Base-by-base conservation (phyloP, 2,329 filamentous ascomycete species). In the Basipetospora chlamydospora region DNA sequence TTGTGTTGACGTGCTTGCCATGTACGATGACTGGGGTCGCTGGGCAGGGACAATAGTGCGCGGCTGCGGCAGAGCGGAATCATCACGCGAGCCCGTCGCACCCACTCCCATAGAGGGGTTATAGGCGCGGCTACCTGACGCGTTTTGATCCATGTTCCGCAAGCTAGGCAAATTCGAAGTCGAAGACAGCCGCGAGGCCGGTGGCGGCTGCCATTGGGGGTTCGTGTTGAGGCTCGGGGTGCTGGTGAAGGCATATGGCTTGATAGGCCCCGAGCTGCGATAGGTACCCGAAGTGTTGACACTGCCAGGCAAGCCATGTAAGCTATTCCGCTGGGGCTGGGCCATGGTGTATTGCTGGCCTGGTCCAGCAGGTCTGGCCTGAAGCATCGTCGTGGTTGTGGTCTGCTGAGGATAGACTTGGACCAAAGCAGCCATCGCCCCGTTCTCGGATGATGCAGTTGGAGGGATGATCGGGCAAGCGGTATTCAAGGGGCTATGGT, bases 351-450 rank as follows among this genome's bases (percentile, higher is more conserved):
- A 77, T 44, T 67, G 65, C 43, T 68, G 53, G 35, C 60, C 53
- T 39, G 67, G 54, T 54, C 78, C 73, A 42, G 80, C 78, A 38
- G 69, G 73, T 55, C 78, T 73, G 48, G 77, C 71, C 57, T 85
- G 80, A 50, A 87, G 75, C 70, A 86, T 80, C 45, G 77, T 77
- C 49, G 77, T 69, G 47, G 80, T 77, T 57, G 69, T 67, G 52
- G 77, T 75, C 59, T 84, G 79, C 61, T 83, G 78, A 50, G 81
- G 73, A 54, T 81, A 82, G 43, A 79, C 75, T 63, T 88, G 83
- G 52, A 87, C 79, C 66, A 88, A 68, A 58, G 82, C 80, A 66
- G 82, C 82, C 83, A 90, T 88, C 57, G 55, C 35, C 33, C 36
- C 20, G n/a, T 17, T n/a, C 5, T 5, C n/a, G 18, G 12, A n/a